A percentile compares a stretch with the other conserved stretches of the same genome.
These are phyloP conservation scores for Phytophthora agathidicida DNA, from an alignment of 352 stramenopile species.

Conservation along the genomic window DNA sequence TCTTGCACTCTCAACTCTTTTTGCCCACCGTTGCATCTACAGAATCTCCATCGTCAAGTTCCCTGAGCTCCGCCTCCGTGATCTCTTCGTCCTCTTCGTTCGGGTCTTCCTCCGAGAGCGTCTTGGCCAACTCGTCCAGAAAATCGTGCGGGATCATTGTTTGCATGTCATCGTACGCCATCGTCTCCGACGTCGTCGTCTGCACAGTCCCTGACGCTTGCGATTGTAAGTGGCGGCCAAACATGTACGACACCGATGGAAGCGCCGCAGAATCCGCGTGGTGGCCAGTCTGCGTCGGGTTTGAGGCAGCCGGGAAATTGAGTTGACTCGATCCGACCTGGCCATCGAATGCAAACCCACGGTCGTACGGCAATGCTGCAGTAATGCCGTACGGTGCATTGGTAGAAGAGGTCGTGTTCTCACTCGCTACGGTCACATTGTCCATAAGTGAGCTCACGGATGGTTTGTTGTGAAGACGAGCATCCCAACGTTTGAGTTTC, in stretches of 20 bases:
- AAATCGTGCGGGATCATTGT: conserved; percentile 17
- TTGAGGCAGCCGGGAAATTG: no score
- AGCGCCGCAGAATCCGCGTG: background rate
- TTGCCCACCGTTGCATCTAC: background rate
- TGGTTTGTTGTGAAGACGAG: conserved; percentile 35
- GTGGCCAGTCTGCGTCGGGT: no score
- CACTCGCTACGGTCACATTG: conserved; percentile 9
- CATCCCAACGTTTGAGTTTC: conserved; percentile 51
- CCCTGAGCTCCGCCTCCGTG: conserved; percentile 21
- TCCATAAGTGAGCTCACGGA: conserved; percentile 33
- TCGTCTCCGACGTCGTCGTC: background rate
- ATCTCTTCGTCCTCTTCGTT: conserved; percentile 15
- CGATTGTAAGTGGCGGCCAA: background rate
- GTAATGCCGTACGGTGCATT: background rate
- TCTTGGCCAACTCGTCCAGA: conserved; percentile 14
- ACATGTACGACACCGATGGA: background rate
- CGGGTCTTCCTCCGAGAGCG: conserved; percentile 14
- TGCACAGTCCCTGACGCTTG: background rate
- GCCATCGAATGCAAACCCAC: background rate
- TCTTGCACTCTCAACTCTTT: no score
- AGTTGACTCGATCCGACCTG: background rate
- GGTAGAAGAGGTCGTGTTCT: conserved; percentile 2
- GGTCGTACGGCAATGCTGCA: background rate
- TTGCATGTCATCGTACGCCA: background rate
- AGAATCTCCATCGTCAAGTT: conserved; percentile 15